Evolutionary conservation across 306 rosid genomes (phyloP), one percentile per base, ranked within the genome.

Genomic region (Spatholobus suberectus): DNA sequence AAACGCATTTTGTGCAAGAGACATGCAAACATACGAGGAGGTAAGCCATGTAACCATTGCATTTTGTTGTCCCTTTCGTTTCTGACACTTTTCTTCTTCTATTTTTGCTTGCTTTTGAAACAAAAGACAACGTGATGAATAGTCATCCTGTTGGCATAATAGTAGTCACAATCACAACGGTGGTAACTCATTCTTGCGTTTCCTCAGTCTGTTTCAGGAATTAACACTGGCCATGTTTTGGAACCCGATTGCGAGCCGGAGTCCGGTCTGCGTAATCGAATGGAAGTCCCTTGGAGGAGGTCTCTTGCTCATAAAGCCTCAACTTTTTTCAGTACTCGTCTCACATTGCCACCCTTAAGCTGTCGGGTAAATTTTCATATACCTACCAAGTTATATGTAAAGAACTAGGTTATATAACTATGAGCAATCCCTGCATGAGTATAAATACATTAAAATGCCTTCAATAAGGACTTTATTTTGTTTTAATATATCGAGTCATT

Each of bases 151-250:
- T 49, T 17, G 57, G 57, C 21, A 49, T 43, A 43, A 43, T 9
- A 8, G 17, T 0, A 49, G 6, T 17, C 8, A 49, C 5, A 49
- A 46, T 1, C 2, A 46, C n/a, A 5, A 44, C 10, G 49, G 15
- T 44, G 17, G 49, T 44, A 12, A 44, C 11, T 4, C 1, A 49
- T 49, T 49, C 6, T 49, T 17, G 62, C 2, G 4, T 9, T 55
- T 9, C 15, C 6, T 41, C 86, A 89, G 94, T 74, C 79, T 47
- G 13, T 55, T 81, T 89, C 86, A 62, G 77, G 76, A 46, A 5
- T 90, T 20, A 1, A 3, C 0, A 21, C 1, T 20, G 62, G 62
- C 27, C 6, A 21, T 20, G 77, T 89, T 61, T 83, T 85, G 78
- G 87, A 85, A 27, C 83, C 86, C 17, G 0, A 2, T 0, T 90